Base-by-base conservation (phyloP, 495 filamentous ascomycete species). In the Friedmanniomyces endolithicus region DNA sequence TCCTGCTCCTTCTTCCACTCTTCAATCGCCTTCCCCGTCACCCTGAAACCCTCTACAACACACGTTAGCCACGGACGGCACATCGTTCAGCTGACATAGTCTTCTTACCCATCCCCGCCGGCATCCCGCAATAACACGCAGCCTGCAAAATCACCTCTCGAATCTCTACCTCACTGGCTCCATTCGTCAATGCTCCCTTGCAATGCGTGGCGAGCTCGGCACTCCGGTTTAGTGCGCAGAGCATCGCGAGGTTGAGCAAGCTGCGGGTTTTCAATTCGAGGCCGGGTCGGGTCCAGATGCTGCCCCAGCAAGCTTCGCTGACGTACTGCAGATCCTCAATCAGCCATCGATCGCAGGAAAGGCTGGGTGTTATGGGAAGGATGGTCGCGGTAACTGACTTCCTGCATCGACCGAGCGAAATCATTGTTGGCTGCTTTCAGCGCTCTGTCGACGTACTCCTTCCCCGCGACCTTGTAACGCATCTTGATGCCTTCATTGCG, bases 251-350 rank as follows among this genome's bases (percentile, higher is more conserved):
- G 61, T 77, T 77, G 45, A 83, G 63, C 27, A 81, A 61, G 50
- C 67, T 72, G 22, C 77, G 68, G 62, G 78, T 74, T 58, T 80
- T 78, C 40, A 69, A 64, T 31, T 75, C 72, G 7, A 80, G 70
- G 0, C 78, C 77, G 0, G 75, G 74, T 7, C 78, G 73, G 6
- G 71, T 70, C 78, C 78, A 79, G 24, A 75, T 63, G 41, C 68
- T 65, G 19, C 76, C 78, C 77, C 76, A 81, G 65, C 74, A 76
- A 50, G 66, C 66, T 61, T 76, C 75, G 6, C 75, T 78, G 11
- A 78, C 72, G 27, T 75, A 67, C 43, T 79, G 71, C 55, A 22
- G 7, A 17, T 1, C 11, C 2, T n/a, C 1, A 2, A 40, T 27
- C 34, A 51, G 31, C 17, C 4, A 6, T 3, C 7, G 19, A 41